Percentiles rank a stretch among this genome's conserved stretches.
These are phyloP conservation scores for Schoenoplectus triqueter DNA, from an alignment of 202 grass and related monocot species.

Conservation along the genomic window DNA sequence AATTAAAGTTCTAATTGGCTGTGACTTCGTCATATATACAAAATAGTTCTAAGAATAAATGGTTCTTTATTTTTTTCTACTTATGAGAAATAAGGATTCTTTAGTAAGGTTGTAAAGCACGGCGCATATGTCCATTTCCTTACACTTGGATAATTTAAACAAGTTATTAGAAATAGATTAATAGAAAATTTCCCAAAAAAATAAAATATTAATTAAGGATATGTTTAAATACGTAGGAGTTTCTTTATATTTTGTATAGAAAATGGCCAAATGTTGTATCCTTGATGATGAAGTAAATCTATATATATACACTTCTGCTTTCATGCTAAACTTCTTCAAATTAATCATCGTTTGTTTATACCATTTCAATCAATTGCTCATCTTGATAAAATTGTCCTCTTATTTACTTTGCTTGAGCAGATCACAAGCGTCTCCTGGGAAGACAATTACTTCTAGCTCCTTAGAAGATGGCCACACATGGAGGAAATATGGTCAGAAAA, in stretches of 20 bases:
- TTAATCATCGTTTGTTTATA: too few relatives aligned
- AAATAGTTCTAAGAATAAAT: neutral
- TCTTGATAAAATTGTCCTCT: too few relatives aligned
- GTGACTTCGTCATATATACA: neutral
- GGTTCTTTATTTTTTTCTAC: neutral
- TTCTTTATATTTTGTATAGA: too few relatives aligned
- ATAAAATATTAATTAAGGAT: neutral
- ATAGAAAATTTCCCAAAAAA: neutral
- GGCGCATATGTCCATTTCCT: neutral
- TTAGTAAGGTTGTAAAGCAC: neutral
- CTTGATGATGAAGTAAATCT: too few relatives aligned
- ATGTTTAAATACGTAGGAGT: too few relatives aligned
- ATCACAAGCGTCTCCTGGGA: conserved; percentile 48
- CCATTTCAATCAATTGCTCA: too few relatives aligned
- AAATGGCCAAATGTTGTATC: too few relatives aligned
- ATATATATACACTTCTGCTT: too few relatives aligned
- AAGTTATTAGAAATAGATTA: neutral
- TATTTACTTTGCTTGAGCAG: conserved; percentile 24
- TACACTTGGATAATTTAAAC: neutral
- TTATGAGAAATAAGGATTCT: neutral
- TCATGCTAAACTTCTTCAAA: too few relatives aligned
- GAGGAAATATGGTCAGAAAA: conserved; percentile 93
- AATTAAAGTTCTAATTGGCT: neutral
- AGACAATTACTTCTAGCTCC: conserved; percentile 26
- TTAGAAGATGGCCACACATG: conserved; percentile 64